Evolutionary conservation across 148 eudicot species (phyloP).

Genomic region (Rhododendron williamsianum): DNA sequence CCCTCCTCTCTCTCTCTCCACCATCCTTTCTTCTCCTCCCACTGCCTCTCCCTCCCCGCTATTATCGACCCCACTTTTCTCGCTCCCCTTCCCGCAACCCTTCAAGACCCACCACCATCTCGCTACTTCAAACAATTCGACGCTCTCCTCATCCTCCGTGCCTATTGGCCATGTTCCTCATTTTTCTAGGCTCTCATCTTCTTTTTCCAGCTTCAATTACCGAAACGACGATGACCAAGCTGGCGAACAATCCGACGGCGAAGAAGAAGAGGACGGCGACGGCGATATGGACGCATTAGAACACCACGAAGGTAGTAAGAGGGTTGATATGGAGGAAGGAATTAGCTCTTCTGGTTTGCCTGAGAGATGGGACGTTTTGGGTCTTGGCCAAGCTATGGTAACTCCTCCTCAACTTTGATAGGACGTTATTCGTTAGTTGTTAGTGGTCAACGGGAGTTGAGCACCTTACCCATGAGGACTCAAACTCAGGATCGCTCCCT

Average conservation of each 20-base stretch:
- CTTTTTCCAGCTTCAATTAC: constrained; percentile 5
- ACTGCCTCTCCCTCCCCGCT: neutral
- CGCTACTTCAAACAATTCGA: neutral
- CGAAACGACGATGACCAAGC: constrained; percentile 10
- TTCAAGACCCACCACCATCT: constrained; percentile 4
- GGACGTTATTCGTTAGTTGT: no score
- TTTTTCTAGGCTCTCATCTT: neutral
- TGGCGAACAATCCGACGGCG: constrained; percentile 24
- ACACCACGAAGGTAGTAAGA: neutral
- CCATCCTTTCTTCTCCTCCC: neutral
- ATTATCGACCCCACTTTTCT: constrained; percentile 7
- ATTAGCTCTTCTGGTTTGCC: constrained; percentile 20
- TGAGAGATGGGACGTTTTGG: constrained; percentile 85
- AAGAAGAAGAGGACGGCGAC: constrained; percentile 34
- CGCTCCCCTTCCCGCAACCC: neutral
- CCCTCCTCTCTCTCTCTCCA: constrained; percentile 10
- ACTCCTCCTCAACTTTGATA: neutral
- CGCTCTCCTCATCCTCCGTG: constrained; percentile 2
- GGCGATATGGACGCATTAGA: constrained; percentile 7
- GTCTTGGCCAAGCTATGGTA: constrained; percentile 99
- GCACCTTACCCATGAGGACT: no score
- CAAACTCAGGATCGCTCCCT: neutral
- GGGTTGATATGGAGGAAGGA: constrained; percentile 4
- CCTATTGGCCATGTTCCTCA: constrained; percentile 4
- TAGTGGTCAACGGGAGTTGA: no score